Base-by-base conservation (phyloP, 208 protist genomes). In the Crithidia bombi region DNA sequence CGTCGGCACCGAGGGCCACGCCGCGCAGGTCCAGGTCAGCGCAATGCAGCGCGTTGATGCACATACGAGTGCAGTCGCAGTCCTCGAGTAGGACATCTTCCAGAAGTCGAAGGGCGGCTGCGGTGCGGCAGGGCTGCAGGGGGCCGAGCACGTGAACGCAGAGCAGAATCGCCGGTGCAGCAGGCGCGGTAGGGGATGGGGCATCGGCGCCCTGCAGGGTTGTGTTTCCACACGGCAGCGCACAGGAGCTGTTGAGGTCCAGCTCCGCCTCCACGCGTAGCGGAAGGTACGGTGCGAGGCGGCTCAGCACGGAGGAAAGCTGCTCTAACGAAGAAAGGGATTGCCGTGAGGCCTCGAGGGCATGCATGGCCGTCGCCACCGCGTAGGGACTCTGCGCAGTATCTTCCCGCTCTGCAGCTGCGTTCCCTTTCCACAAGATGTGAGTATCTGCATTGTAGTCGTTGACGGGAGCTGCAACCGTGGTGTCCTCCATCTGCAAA, bases 61-160 rank as follows among this genome's bases (percentile, higher is more conserved):
- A 33, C 7, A 94, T 25, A 4, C n/a, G 43, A 2, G 55, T 26
- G 21, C 23, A 36, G 39, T 81, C 75, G 55, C 83, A 89, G 74
- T 92, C 89, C 59, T 94, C 89, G 7, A 94, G 74, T 12, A 94
- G 70, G 4, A 94, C 52, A 65, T 90, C 85, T 63, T 94, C 85
- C 10, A 91, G 26, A 11, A 86, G 47, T 6, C 69, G 68, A 19
- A 94, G 73, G 5, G 82, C 78, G 14, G 64, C 72, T 5, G 83
- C 55, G 50, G 79, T 71, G 0, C 72, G 35, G 19, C 66, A 65
- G 9, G 51, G 12, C 55, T 71, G 81, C 43, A 93, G 23, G 0
- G 88, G 88, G 2, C 88, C 88, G 9, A 83, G 41, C 7, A 91
- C 51, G 17, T 83, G 81, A 26, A 73, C 23, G 61, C 56, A 75